Evolutionary conservation across 2,329 filamentous ascomycete species (phyloP), one percentile per base, ranked within the genome.

Genomic region (Verticillium tricorpus): DNA sequence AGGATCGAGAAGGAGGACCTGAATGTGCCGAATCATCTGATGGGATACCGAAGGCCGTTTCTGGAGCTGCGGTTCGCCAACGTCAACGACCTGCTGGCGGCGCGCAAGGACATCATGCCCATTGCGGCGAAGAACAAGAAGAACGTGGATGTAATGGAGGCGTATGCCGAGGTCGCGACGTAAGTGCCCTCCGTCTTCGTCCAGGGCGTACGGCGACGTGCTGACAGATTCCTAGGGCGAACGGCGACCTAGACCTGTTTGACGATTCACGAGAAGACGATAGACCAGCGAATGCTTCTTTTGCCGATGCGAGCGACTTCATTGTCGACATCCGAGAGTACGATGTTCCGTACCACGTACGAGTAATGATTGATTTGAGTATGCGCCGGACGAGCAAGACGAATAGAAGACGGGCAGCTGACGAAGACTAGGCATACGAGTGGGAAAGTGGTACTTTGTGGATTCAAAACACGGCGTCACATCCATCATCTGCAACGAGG

Each of bases 251-350:
- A 73, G 95, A 99, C 79, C 89, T 98, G 72, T 98, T 97, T 86
- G 94, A 98, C 74, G 91, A 94, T 76, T 81, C 80, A 84, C 85
- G 91, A 85, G 86, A 89, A 77, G 85, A 93, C 74, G 90, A 95
- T 76, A 86, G 84, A 88, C 88, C 89, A 84, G 82, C 83, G 79
- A 93, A 89, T 80, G 85, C 84, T 74, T 82, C 83, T 67, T 89
- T 92, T 79, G 82, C 89, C 69, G 93, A 98, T 76, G 93, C 94
- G 63, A 97, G 93, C 83, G 94, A 98, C 83, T 97, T 89, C 76
- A 93, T 99, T 83, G 86, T 97, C 79, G 96, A 99, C 84, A 96
- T 99, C 75, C 89, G 95, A 83, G 95, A 99, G 81, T 99, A 96
- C 77, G 95, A 99, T 78, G 96, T 99, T 71, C 96, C 95, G 67